Base-by-base conservation (phyloP, 352 stramenopile genomes). In the Globisporangium nodosum region DNA sequence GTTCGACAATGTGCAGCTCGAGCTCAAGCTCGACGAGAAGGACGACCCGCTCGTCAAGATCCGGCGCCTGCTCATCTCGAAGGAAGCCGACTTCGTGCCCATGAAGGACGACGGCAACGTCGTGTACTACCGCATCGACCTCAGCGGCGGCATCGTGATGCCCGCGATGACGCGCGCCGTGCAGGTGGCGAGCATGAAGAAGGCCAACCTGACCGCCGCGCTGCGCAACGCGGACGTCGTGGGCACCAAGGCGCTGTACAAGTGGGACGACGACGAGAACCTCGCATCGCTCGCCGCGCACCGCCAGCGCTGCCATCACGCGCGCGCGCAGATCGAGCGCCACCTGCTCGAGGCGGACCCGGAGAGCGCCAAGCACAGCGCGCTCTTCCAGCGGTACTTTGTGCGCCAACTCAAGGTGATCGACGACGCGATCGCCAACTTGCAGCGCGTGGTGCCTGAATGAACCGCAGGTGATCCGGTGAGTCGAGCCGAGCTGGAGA, bases 11-110 rank as follows among this genome's bases (percentile, higher is more conserved):
- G 63, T 69, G 16, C 51, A 64, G 11, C 30, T 76, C 15, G 46
- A 56, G 40, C 30, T 81, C 27, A 13, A 15, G 3, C 39, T 82
- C 1, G 45, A 55, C n/a, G 20, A 51, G 0, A 43, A 52, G 0
- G 30, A 3, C 3, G 67, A 85, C 40, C 61, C 69, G 47, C 58
- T 81, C 2, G 20, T 71, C 27, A 84, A 85, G 56, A 74, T 84
- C 42, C 64, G 71, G 12, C 62, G 62, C 9, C 66, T 85, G 64
- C 49, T 85, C 8, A 66, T 81, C 21, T 45, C 67, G 16, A 84
- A 84, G 53, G 71, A 77, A 43, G 54, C 47, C n/a, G 60, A 58
- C 8, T 57, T 53, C n/a, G 58, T 66, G 16, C 46, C 49, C 15
- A 49, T 55, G 16, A 33, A 54, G 2, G 66, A 70, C 15, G 55